phyloP scores from a whole-genome alignment of 2,329 filamentous ascomycete genomes.

The Blumeriella jaapii region DNA sequence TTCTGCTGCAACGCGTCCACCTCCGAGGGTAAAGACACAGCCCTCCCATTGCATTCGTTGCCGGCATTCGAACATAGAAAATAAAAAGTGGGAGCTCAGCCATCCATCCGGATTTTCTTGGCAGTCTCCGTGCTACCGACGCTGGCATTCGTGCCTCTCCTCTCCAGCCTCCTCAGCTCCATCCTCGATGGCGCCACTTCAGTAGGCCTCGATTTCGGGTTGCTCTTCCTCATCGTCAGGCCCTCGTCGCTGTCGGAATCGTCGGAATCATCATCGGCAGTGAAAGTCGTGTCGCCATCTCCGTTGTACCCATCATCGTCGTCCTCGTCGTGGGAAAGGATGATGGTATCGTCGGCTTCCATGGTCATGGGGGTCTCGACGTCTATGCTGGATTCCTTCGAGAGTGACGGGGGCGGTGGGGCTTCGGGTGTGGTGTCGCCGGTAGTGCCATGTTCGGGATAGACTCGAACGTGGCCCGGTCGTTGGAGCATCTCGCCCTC shows the following conservation, averaged over 20 bases:
- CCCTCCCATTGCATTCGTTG: constrained; percentile 1
- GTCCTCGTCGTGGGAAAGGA: constrained; percentile 15
- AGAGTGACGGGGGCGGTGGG: constrained; percentile 21
- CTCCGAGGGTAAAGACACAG: background rate
- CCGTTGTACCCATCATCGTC: constrained; percentile 24
- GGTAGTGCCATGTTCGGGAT: constrained; percentile 24
- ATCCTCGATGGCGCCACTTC: constrained; percentile 19
- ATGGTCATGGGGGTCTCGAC: constrained; percentile 2
- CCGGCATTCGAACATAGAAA: background rate
- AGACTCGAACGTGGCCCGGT: constrained; percentile 35
- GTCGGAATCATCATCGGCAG: constrained; percentile 17
- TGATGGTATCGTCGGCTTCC: constrained; percentile 9
- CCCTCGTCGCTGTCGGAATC: constrained; percentile 27
- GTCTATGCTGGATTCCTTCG: constrained; percentile 15
- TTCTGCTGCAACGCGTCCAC: background rate
- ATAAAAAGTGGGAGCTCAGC: constrained; percentile 10
- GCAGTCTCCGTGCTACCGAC: constrained; percentile 53
- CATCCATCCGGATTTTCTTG: constrained; percentile 35
- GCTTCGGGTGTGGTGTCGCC: constrained; percentile 21
- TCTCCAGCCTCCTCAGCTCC: constrained; percentile 19
- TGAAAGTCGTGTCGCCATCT: constrained; percentile 17
- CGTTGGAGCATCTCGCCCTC: constrained; percentile 47
- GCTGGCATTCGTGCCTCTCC: constrained; percentile 49
- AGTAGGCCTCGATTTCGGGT: constrained; percentile 33
- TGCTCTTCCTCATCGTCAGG: constrained; percentile 26